Conservation (phyloP, 441 rosid species). For the Euphorbia celastroides region DNA sequence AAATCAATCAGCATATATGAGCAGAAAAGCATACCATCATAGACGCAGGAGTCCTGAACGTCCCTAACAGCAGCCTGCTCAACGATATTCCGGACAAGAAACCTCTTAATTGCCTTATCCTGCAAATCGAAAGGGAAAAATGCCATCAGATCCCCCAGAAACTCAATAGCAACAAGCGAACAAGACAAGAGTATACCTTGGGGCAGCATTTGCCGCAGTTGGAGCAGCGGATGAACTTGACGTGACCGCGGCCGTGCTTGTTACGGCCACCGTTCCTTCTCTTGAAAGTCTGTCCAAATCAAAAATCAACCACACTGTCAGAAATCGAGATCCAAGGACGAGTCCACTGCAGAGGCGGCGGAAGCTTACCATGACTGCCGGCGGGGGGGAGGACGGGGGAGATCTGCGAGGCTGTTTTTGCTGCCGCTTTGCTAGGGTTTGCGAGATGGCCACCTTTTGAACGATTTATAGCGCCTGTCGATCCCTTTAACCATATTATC, state of each 20-base stretch:
- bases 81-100: slow-evolving; percentile 89
- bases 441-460: background rate
- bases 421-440: slow-evolving; percentile 4
- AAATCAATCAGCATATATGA: background rate
- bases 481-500: background rate
- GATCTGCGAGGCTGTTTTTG: background rate
- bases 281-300: slow-evolving; percentile 65
- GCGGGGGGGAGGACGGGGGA: background rate
- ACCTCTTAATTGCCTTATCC: slow-evolving; percentile 96
- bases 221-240: slow-evolving; percentile 88
- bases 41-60: slow-evolving; percentile 87
- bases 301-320: background rate
- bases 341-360: background rate
- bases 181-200: slow-evolving; percentile 37
- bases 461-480: background rate
- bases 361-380: slow-evolving; percentile 6
- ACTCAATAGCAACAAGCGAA: background rate
- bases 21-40: slow-evolving; percentile 40
- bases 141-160: background rate
- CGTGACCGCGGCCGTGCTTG: slow-evolving; percentile 97
- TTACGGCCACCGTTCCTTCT: slow-evolving; percentile 93
- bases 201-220: slow-evolving; percentile 98
- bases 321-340: background rate
- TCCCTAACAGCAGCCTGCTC: slow-evolving; percentile 97
- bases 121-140: slow-evolving; percentile 7